A percentile compares a stretch with the other conserved stretches of the same genome.
Conservation (phyloP, 2,329 filamentous ascomycete species). For the Calonectria multiphialidica region DNA sequence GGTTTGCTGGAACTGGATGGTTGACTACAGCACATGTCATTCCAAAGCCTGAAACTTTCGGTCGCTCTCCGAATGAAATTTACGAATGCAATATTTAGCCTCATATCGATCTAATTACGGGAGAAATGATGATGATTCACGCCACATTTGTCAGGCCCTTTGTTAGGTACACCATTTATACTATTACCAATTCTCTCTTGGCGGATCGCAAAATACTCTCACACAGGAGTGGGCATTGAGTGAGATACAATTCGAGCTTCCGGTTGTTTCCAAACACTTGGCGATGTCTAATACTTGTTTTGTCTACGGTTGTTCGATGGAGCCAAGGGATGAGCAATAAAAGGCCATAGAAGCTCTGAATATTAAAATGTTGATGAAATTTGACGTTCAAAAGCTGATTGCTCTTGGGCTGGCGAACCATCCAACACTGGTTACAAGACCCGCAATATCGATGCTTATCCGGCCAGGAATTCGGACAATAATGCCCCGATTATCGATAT, state of each 20-base stretch:
- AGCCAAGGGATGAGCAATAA: not conserved
- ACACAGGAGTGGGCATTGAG: not conserved
- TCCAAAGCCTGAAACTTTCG: not conserved
- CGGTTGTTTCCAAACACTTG: not conserved
- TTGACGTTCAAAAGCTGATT: not conserved
- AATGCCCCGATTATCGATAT: no score
- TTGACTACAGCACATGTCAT: slow-evolving; percentile 69
- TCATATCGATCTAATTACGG: slow-evolving; percentile 72
- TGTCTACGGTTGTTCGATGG: not conserved
- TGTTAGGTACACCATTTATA: slow-evolving; percentile 69
- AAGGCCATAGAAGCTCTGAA: not conserved
- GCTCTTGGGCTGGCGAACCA: not conserved
- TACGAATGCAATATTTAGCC: slow-evolving; percentile 52
- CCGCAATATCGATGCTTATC: no score
- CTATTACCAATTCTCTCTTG: not conserved
- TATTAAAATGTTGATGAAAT: not conserved
- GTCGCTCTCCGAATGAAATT: not conserved
- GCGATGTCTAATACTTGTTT: not conserved
- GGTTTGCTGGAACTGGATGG: not conserved
- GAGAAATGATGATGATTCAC: slow-evolving; percentile 77
- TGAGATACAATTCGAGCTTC: not conserved
- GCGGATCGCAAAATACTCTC: not conserved
- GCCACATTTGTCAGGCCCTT: slow-evolving; percentile 74
- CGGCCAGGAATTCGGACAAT: no score
- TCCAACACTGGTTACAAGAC: not conserved